These are phyloP conservation scores for Sordariomycetes sp. DNA, from an alignment of 2,329 filamentous ascomycete species.

Conservation along the genomic window DNA sequence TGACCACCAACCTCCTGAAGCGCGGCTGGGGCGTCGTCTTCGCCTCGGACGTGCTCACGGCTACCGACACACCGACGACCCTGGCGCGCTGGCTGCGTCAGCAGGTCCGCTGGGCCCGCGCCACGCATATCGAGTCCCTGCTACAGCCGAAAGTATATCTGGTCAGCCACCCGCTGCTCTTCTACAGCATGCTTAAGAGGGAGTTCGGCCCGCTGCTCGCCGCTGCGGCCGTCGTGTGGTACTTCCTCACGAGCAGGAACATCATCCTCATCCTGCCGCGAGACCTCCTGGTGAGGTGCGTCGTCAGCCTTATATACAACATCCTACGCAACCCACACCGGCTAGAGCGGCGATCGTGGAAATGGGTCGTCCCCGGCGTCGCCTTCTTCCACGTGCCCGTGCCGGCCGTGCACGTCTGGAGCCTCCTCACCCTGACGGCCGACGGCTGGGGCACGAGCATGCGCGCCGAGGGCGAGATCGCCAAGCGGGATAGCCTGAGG, in stretches of 20 bases:
- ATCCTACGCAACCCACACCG: slow-evolving; percentile 13
- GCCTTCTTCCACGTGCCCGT: slow-evolving; percentile 14
- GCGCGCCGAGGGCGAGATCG: slow-evolving; percentile 10
- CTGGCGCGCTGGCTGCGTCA: slow-evolving; percentile 14
- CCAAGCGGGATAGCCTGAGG: slow-evolving; percentile 8
- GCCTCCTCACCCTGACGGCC: slow-evolving; percentile 12
- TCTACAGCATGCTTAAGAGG: slow-evolving; percentile 12
- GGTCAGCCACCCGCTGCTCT: slow-evolving; percentile 13
- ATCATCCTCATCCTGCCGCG: slow-evolving; percentile 9
- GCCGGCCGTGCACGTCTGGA: slow-evolving; percentile 14
- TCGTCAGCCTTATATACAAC: slow-evolving; percentile 10
- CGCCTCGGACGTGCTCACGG: slow-evolving; percentile 14
- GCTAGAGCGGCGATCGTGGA: slow-evolving; percentile 6
- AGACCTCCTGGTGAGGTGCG: slow-evolving; percentile 9
- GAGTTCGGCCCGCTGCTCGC: slow-evolving; percentile 12
- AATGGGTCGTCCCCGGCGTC: slow-evolving; percentile 12
- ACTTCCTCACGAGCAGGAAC: slow-evolving; percentile 10
- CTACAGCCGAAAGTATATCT: slow-evolving; percentile 13
- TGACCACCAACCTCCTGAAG: slow-evolving; percentile 14
- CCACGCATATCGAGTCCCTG: slow-evolving; percentile 14
- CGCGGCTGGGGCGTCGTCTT: slow-evolving; percentile 17
- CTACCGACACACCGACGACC: slow-evolving; percentile 13
- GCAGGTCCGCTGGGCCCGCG: slow-evolving; percentile 14
- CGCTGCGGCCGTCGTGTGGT: slow-evolving; percentile 10
- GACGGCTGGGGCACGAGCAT: slow-evolving; percentile 16